Conservation (phyloP, 768 basidiomycete species). For the Pleurotus djamor region DNA sequence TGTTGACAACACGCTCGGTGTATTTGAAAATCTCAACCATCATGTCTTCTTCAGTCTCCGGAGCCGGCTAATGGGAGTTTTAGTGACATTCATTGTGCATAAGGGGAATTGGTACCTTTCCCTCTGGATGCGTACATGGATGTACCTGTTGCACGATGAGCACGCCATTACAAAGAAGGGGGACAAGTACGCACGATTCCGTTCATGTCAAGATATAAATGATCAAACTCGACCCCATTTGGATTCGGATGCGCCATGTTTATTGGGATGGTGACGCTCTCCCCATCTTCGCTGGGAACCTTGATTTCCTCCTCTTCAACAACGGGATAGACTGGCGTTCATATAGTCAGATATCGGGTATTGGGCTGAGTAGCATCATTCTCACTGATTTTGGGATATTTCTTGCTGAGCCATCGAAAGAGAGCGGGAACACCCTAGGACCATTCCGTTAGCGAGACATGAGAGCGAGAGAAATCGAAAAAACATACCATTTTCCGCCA, state of each 20-base stretch:
- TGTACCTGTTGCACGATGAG: constrained; percentile 61
- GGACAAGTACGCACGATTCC: constrained; percentile 72
- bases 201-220: constrained; percentile 98
- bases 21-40: constrained; percentile 97
- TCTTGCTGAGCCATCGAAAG: constrained; percentile 98
- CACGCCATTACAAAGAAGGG: background rate
- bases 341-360: background rate
- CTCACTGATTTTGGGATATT: constrained; percentile 96
- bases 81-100: background rate
- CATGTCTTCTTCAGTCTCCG: constrained; percentile 99
- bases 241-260: constrained; percentile 84
- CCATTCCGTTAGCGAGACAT: background rate
- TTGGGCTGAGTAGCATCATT: constrained; percentile 13
- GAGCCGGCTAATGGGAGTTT: constrained; percentile 65
- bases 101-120: constrained; percentile 57
- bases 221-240: constrained; percentile 95
- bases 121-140: constrained; percentile 99
- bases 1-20: constrained; percentile 95
- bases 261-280: constrained; percentile 68
- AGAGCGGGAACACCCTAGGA: constrained; percentile 96
- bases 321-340: constrained; percentile 63
- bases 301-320: constrained; percentile 81
- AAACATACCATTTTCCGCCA: background rate
- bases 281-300: constrained; percentile 64
- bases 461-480: background rate